Percentiles rank a stretch among this genome's conserved stretches.
phyloP scores from a whole-genome alignment of 169 alveolate genomes.

The Plasmodium inui region DNA sequence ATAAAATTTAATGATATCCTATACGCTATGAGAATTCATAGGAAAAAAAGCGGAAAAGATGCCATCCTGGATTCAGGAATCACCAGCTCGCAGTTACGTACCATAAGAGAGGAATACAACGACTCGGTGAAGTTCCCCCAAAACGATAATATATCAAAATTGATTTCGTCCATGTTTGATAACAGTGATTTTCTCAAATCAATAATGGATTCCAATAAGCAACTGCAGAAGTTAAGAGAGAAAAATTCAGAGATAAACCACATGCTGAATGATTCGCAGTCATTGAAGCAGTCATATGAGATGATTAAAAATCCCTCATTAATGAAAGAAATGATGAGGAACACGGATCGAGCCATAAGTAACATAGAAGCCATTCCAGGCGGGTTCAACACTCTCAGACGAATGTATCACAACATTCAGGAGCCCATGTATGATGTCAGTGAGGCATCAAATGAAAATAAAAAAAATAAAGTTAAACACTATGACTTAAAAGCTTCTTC shows the following conservation, averaged over 20 bases:
- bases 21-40: slow-evolving; percentile 38
- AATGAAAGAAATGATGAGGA: slow-evolving; percentile 85
- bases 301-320: slow-evolving; percentile 85
- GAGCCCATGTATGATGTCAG: slow-evolving; percentile 79
- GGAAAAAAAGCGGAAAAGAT: slow-evolving; percentile 38
- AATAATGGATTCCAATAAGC: slow-evolving; percentile 72
- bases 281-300: slow-evolving; percentile 81
- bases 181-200: slow-evolving; percentile 70
- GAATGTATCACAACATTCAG: slow-evolving; percentile 85
- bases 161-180: slow-evolving; percentile 68
- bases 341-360: slow-evolving; percentile 86
- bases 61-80: slow-evolving; percentile 64
- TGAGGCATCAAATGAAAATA: slow-evolving; percentile 47
- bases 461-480: slow-evolving; percentile 30
- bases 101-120: slow-evolving; percentile 70
- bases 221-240: slow-evolving; percentile 70
- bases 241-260: slow-evolving; percentile 77
- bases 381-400: slow-evolving; percentile 83
- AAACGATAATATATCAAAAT: slow-evolving; percentile 60
- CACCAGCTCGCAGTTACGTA: slow-evolving; percentile 72
- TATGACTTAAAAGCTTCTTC: slow-evolving; percentile 72
- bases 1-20: slow-evolving; percentile 56
- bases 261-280: slow-evolving; percentile 81
- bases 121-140: slow-evolving; percentile 30
- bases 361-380: slow-evolving; percentile 88